Evolutionary conservation across 75 land plant genomes (phyloP).

Genomic region (Pinus tabuliformis): DNA sequence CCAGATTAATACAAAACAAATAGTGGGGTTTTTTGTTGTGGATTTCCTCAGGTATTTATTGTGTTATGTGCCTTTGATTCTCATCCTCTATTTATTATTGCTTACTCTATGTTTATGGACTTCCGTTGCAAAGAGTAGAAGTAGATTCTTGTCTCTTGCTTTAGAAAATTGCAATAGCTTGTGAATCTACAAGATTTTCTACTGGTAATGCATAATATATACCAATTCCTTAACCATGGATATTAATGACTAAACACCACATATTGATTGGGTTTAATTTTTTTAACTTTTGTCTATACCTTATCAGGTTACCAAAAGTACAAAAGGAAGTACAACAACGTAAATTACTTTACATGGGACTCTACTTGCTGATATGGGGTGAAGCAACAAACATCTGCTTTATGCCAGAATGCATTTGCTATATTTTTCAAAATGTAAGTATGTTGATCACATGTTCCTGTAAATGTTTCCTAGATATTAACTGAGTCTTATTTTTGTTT

Average conservation of each 20-base stretch:
- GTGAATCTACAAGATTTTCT: too few species aligned
- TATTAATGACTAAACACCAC: background rate
- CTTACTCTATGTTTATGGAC: too few species aligned
- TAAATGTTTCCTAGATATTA: background rate
- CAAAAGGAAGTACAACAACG: conserved; percentile 70
- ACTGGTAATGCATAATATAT: too few species aligned
- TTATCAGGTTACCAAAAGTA: conserved; percentile 63
- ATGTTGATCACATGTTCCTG: background rate
- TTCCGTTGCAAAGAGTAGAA: too few species aligned
- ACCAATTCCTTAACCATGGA: too few species aligned
- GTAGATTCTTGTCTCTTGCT: too few species aligned
- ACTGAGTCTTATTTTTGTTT: background rate
- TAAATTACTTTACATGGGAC: conserved; percentile 83
- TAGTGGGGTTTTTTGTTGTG: too few species aligned
- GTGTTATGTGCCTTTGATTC: too few species aligned
- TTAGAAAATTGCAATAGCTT: too few species aligned
- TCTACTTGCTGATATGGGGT: conserved; percentile 96
- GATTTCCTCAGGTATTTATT: too few species aligned
- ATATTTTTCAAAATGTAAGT: conserved; percentile 97
- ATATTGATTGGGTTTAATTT: background rate
- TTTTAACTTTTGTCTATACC: background rate
- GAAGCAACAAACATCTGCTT: conserved; percentile 95
- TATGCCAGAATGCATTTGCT: conserved; percentile 98
- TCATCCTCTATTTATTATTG: too few species aligned
- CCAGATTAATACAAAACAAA: too few species aligned